Percentiles rank a stretch among this genome's conserved stretches.
Evolutionary conservation across 202 grass and related monocot genomes (phyloP).

Genomic region (Bolboschoenoplectus hybrid): DNA sequence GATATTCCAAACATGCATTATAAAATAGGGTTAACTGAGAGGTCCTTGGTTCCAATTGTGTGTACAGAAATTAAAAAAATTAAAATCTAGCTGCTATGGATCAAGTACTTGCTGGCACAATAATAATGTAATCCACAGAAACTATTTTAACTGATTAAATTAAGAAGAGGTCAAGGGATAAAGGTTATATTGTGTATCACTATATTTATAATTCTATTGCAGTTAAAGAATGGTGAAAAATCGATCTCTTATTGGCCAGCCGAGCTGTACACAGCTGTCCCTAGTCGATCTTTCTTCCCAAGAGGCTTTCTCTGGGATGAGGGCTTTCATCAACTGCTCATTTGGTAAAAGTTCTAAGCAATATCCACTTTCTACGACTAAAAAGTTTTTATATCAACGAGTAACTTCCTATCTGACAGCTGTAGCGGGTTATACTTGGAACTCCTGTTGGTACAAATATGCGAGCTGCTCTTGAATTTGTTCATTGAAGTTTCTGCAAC

Average conservation of each 20-base stretch:
- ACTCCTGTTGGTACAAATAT: not conserved
- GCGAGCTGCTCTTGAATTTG: not conserved
- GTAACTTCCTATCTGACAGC: not conserved
- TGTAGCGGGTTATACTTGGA: not conserved
- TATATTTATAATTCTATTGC: constrained; percentile 38
- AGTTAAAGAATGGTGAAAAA: constrained; percentile 93
- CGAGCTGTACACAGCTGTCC: constrained; percentile 92
- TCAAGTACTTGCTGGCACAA: not conserved
- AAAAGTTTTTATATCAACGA: not conserved
- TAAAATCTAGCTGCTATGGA: not conserved
- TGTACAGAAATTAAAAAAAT: not conserved
- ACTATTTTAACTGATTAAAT: constrained; percentile 1
- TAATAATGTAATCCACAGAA: constrained; percentile 7
- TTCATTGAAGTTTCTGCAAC: constrained; percentile 19
- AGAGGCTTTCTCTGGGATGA: constrained; percentile 99
- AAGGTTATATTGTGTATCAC: not conserved
- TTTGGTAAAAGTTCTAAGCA: constrained; percentile 60
- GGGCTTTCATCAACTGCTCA: constrained; percentile 91
- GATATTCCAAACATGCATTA: not conserved
- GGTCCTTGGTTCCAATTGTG: constrained; percentile 5
- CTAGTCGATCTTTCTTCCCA: constrained; percentile 92
- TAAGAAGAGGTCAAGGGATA: not conserved
- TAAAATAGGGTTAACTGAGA: not conserved
- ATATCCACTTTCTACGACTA: not conserved
- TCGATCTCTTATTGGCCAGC: constrained; percentile 91